Conservation (phyloP, 225 moss, liverwort and hornwort species). For the Sphagnum tenellum region DNA sequence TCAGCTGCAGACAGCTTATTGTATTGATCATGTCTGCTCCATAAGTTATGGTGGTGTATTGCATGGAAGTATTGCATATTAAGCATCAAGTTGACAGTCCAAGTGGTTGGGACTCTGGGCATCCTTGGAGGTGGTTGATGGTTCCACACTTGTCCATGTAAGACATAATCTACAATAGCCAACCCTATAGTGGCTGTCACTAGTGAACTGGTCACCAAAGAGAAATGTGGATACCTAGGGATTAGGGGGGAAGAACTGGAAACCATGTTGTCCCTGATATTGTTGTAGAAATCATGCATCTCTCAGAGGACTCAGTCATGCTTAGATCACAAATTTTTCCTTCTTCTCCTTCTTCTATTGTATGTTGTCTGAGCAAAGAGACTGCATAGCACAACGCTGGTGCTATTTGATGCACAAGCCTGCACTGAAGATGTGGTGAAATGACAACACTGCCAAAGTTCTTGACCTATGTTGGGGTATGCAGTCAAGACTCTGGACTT, state of each 20-base stretch:
- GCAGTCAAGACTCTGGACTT: background rate
- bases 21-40: no score
- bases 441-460: slow-evolving; percentile 71
- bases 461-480: slow-evolving; percentile 83
- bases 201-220: background rate
- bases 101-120: background rate
- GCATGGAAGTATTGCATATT: no score
- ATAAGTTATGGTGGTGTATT: no score
- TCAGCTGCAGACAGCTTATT: background rate
- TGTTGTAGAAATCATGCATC: background rate
- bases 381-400: slow-evolving; percentile 72
- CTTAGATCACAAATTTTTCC: background rate
- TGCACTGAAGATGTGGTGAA: slow-evolving; percentile 80
- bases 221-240: slow-evolving; percentile 1
- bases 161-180: no score
- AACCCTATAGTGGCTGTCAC: no score
- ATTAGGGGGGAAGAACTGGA: no score
- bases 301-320: background rate
- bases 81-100: no score
- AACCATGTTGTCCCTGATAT: no score
- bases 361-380: slow-evolving; percentile 3
- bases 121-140: background rate
- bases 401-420: slow-evolving; percentile 80
- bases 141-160: background rate
- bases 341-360: background rate